Percentiles rank a stretch among this genome's conserved stretches.
Conservation (phyloP, 2,329 filamentous ascomycete genomes). For the Trichoderma brevicompactum region DNA sequence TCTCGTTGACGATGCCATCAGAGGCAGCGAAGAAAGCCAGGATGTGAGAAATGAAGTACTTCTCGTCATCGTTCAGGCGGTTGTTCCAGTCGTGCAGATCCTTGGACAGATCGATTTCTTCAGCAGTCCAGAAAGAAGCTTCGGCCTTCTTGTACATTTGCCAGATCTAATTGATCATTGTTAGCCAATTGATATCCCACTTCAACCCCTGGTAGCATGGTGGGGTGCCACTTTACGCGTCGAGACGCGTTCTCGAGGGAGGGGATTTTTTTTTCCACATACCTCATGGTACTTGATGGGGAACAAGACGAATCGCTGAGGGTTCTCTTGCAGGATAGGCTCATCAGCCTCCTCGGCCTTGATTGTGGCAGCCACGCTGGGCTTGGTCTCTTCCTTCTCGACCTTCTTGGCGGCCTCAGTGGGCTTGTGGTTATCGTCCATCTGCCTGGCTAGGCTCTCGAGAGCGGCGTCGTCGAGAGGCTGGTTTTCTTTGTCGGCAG, state of each 20-base stretch:
- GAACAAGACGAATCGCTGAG: constrained; percentile 94
- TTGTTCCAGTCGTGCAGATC: constrained; percentile 99
- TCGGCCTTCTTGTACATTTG: constrained; percentile 99
- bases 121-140: constrained; percentile 99
- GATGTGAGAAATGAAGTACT: constrained; percentile 97
- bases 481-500: constrained; percentile 81
- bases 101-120: constrained; percentile 99
- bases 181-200: constrained; percentile 43
- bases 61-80: constrained; percentile 92
- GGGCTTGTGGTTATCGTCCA: constrained; percentile 65
- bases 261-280: constrained; percentile 47
- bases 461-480: constrained; percentile 56
- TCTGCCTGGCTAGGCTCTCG: constrained; percentile 57
- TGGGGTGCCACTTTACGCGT: constrained; percentile 69
- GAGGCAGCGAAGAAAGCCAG: constrained; percentile 99
- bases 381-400: constrained; percentile 37
- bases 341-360: constrained; percentile 78
- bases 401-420: constrained; percentile 50
- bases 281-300: constrained; percentile 99
- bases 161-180: constrained; percentile 73
- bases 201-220: constrained; percentile 5
- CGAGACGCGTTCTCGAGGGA: constrained; percentile 45
- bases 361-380: constrained; percentile 53
- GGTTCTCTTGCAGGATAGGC: constrained; percentile 93
- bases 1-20: constrained; percentile 99